These are phyloP conservation scores for Neonectria ditissima DNA, from an alignment of 2,329 filamentous ascomycete species.

Conservation along the genomic window DNA sequence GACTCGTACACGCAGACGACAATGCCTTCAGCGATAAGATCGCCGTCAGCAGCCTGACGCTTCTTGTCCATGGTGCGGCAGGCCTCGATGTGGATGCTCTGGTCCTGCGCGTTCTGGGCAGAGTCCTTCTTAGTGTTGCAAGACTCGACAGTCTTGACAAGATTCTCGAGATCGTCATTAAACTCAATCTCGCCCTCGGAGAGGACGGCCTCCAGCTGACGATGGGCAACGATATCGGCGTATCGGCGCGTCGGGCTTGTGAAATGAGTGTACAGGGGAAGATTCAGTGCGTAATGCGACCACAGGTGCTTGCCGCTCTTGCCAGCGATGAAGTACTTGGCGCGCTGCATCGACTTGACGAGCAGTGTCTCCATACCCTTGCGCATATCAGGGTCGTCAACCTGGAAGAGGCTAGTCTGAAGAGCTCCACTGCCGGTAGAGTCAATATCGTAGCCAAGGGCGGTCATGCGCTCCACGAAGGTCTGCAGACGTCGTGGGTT, in stretches of 20 bases:
- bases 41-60: conserved; percentile 85
- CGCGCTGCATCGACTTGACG: conserved; percentile 94
- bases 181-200: conserved; percentile 87
- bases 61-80: conserved; percentile 96
- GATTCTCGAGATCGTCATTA: conserved; percentile 85
- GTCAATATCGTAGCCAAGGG: conserved; percentile 90
- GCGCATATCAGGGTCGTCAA: conserved; percentile 87
- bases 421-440: conserved; percentile 88
- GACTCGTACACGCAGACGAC: conserved; percentile 98
- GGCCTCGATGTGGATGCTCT: conserved; percentile 98
- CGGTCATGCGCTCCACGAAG: conserved; percentile 92
- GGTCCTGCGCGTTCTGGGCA: conserved; percentile 95
- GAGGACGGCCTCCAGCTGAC: conserved; percentile 88
- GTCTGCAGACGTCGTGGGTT: conserved; percentile 90
- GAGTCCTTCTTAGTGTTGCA: conserved; percentile 99
- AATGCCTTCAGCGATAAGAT: conserved; percentile 94
- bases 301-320: conserved; percentile 82
- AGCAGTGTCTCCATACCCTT: conserved; percentile 98
- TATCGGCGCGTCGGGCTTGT: conserved; percentile 95
- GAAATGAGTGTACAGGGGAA: conserved; percentile 96
- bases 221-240: conserved; percentile 93
- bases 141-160: conserved; percentile 92
- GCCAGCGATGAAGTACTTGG: conserved; percentile 91
- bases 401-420: conserved; percentile 94
- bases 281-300: conserved; percentile 91